Percentiles rank a stretch among this genome's conserved stretches.
Conservation (phyloP, 495 filamentous ascomycete genomes). For the Trichodelitschia bisporula region DNA sequence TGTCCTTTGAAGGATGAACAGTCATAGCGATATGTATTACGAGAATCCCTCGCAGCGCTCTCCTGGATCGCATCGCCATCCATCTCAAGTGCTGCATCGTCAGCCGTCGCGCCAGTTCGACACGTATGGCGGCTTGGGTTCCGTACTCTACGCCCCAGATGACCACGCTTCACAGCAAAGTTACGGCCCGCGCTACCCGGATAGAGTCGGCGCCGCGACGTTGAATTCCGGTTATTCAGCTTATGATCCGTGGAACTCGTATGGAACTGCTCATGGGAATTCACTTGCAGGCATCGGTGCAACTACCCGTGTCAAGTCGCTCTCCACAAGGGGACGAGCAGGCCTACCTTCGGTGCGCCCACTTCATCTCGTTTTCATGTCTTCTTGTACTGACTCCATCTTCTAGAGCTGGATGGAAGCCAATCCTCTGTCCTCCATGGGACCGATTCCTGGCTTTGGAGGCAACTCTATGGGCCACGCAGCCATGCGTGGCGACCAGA, state of each 20-base stretch:
- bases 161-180: conserved; percentile 8
- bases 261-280: conserved; percentile 5
- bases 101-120: conserved; percentile 47
- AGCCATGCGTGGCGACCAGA: conserved; percentile 27
- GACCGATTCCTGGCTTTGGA: no score
- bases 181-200: conserved; percentile 7
- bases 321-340: no score
- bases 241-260: conserved; percentile 7
- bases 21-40: conserved; percentile 36
- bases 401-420: no score
- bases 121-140: conserved; percentile 9
- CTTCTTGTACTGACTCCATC: no score
- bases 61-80: conserved; percentile 35
- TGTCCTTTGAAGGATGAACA: conserved; percentile 1
- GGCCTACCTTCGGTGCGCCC: no score
- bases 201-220: conserved; percentile 9
- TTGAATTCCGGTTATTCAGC: conserved; percentile 8
- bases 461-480: no score
- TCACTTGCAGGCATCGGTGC: no score
- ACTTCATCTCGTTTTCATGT: no score
- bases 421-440: no score
- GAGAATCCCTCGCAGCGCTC: conserved; percentile 32
- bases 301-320: no score
- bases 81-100: conserved; percentile 37
- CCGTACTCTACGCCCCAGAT: conserved; percentile 10